phyloP scores from a whole-genome alignment of 2,329 filamentous ascomycete genomes.

The Penicillium griseofulvum region DNA sequence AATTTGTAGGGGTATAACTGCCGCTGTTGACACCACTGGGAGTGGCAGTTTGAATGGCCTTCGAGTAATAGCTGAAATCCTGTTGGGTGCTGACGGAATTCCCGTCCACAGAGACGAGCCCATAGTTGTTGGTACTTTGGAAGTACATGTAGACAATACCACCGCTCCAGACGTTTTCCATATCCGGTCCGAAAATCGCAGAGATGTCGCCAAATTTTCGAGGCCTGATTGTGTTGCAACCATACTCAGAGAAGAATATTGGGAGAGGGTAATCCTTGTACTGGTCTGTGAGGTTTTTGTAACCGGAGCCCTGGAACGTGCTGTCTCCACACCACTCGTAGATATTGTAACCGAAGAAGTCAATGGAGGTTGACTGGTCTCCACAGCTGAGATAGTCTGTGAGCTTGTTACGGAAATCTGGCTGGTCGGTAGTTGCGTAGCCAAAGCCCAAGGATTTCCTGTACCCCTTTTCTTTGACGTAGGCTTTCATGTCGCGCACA shows the following conservation, averaged over 20 bases:
- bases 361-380: constrained; percentile 63
- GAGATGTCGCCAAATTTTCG: constrained; percentile 81
- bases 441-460: constrained; percentile 74
- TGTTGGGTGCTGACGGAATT: constrained; percentile 57
- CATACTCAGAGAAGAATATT: constrained; percentile 96
- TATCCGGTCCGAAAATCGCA: constrained; percentile 72
- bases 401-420: constrained; percentile 73
- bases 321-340: constrained; percentile 96
- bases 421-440: constrained; percentile 49
- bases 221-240: constrained; percentile 73
- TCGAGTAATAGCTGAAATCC: constrained; percentile 3
- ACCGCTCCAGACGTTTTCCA: constrained; percentile 83
- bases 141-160: constrained; percentile 99
- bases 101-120: constrained; percentile 60
- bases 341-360: constrained; percentile 99
- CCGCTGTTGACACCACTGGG: constrained; percentile 1
- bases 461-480: constrained; percentile 76
- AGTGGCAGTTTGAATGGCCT: constrained; percentile 1
- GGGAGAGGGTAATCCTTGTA: constrained; percentile 86
- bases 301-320: constrained; percentile 72
- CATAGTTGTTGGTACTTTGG: constrained; percentile 84
- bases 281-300: constrained; percentile 74
- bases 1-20: not conserved
- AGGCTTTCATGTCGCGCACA: constrained; percentile 87
- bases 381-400: constrained; percentile 95